These are phyloP conservation scores for Colletotrichum eleusines DNA, from an alignment of 2,329 filamentous ascomycete genomes.

Conservation along the genomic window DNA sequence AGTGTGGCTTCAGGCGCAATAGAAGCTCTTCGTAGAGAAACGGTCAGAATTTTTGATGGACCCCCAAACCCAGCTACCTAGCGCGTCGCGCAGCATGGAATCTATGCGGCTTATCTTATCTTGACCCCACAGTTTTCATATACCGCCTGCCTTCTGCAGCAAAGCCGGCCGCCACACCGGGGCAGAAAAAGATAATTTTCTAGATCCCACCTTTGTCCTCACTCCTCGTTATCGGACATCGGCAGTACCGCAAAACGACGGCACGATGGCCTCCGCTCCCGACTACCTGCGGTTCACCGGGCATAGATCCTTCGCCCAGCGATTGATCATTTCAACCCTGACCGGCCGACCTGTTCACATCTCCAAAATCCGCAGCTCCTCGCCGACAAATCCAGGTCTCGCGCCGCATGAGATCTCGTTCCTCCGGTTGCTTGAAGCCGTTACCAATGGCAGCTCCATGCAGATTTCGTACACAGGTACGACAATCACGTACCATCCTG, in stretches of 20 bases:
- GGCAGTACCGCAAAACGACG: slow-evolving; percentile 28
- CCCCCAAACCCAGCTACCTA: slow-evolving; percentile 27
- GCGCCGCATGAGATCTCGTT: slow-evolving; percentile 95
- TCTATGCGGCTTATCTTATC: slow-evolving; percentile 44
- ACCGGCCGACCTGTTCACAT: slow-evolving; percentile 92
- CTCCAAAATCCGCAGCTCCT: slow-evolving; percentile 90
- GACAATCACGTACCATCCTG: slow-evolving; percentile 90
- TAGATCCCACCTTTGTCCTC: slow-evolving; percentile 26
- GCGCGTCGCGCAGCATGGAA: slow-evolving; percentile 8
- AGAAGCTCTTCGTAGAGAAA: slow-evolving; percentile 11
- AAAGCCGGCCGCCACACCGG: slow-evolving; percentile 24
- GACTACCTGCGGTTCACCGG: slow-evolving; percentile 82
- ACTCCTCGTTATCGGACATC: slow-evolving; percentile 11
- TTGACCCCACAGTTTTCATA: background rate
- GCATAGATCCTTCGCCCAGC: slow-evolving; percentile 84
- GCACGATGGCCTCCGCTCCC: slow-evolving; percentile 58
- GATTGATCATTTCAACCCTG: slow-evolving; percentile 89
- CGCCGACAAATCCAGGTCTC: slow-evolving; percentile 87
- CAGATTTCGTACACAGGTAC: slow-evolving; percentile 98
- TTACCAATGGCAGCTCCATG: slow-evolving; percentile 95
- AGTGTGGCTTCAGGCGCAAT: slow-evolving; percentile 8
- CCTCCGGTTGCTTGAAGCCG: slow-evolving; percentile 89
- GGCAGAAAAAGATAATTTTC: slow-evolving; percentile 56
- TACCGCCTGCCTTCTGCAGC: slow-evolving; percentile 50
- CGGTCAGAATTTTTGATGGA: slow-evolving; percentile 40